Conservation (phyloP, 2,329 filamentous ascomycete species). For the Stachybotrys chlorohalonatus region DNA sequence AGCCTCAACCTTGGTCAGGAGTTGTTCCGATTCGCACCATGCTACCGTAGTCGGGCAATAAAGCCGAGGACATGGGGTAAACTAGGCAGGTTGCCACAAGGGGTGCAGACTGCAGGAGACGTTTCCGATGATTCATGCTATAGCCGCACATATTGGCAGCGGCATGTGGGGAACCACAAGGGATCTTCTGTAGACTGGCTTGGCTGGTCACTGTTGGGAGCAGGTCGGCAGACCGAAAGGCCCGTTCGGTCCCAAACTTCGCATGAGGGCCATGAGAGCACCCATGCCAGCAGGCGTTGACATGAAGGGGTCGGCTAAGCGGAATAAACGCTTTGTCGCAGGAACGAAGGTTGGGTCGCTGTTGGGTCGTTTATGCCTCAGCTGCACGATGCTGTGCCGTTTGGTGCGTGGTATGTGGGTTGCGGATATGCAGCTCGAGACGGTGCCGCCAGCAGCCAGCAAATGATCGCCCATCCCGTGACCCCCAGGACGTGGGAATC, state of each 20-base stretch:
- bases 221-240: neutral
- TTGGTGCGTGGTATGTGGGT: too few species aligned
- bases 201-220: neutral
- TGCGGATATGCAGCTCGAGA: neutral
- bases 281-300: neutral
- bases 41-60: neutral
- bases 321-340: neutral
- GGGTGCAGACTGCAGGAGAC: neutral
- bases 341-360: too few species aligned
- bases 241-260: neutral
- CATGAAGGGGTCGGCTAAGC: neutral
- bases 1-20: neutral
- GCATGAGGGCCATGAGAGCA: neutral
- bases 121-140: neutral
- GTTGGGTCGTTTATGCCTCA: too few species aligned
- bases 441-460: neutral
- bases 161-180: neutral
- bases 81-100: neutral
- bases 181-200: neutral
- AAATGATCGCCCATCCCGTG: neutral
- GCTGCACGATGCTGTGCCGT: too few species aligned
- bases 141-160: neutral
- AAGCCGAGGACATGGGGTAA: neutral
- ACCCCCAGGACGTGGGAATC: neutral
- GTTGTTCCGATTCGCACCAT: neutral